Percentiles rank a stretch among this genome's conserved stretches.
phyloP scores from a whole-genome alignment of 441 rosid species.

The Brassica balearica region DNA sequence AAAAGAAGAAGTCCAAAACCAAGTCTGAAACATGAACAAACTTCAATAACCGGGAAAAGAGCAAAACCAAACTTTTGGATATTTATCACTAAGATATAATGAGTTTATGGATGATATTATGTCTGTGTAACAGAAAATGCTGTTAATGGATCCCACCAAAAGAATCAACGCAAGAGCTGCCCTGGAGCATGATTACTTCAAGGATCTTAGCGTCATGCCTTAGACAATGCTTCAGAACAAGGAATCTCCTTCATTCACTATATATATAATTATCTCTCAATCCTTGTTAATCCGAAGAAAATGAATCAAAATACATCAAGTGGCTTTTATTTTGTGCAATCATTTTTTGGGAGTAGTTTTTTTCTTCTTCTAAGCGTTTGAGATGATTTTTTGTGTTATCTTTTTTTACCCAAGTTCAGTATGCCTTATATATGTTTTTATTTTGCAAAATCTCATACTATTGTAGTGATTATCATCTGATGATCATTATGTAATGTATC shows the following conservation, averaged over 20 bases:
- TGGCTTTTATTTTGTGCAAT: slow-evolving; percentile 34
- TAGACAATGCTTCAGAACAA: slow-evolving; percentile 36
- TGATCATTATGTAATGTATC: background rate
- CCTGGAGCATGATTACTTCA: slow-evolving; percentile 91
- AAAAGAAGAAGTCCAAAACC: background rate
- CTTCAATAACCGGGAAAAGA: background rate
- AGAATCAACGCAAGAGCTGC: slow-evolving; percentile 93
- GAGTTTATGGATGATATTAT: slow-evolving; percentile 23
- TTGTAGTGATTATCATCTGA: background rate
- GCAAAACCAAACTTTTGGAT: background rate
- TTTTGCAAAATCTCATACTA: slow-evolving; percentile 19
- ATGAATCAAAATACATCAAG: slow-evolving; percentile 17
- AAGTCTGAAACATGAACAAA: slow-evolving; percentile 13
- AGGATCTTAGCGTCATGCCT: slow-evolving; percentile 77
- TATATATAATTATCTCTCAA: slow-evolving; percentile 16
- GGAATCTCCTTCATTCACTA: slow-evolving; percentile 33
- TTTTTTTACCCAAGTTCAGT: slow-evolving; percentile 11
- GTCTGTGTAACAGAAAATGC: slow-evolving; percentile 77
- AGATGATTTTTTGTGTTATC: slow-evolving; percentile 37
- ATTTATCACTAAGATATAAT: background rate
- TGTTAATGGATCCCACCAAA: slow-evolving; percentile 84
- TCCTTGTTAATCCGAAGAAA: slow-evolving; percentile 12
- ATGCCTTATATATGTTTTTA: background rate
- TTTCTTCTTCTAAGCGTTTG: slow-evolving; percentile 31
- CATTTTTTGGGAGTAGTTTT: slow-evolving; percentile 1